These are phyloP conservation scores for Delitschia confertaspora DNA, from an alignment of 495 filamentous ascomycete species.

Conservation along the genomic window DNA sequence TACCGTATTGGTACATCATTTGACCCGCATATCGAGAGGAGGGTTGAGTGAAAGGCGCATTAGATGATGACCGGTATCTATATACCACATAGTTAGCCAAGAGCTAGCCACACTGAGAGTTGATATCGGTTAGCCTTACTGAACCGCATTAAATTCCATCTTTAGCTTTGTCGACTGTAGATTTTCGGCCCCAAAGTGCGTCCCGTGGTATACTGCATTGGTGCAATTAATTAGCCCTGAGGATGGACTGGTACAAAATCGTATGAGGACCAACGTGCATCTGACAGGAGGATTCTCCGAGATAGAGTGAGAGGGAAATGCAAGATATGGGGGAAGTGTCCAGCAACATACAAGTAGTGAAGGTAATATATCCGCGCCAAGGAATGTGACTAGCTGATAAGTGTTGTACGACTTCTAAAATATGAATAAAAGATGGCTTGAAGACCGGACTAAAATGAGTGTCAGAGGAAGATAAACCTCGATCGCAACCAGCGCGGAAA, in stretches of 20 bases:
- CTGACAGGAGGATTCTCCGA: slow-evolving; percentile 5
- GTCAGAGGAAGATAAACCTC: slow-evolving; percentile 22
- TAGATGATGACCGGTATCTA: slow-evolving; percentile 28
- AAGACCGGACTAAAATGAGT: slow-evolving; percentile 23
- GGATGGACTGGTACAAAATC: too few species aligned
- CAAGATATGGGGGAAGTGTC: slow-evolving; percentile 5
- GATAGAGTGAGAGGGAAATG: slow-evolving; percentile 11
- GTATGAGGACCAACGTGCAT: too few species aligned
- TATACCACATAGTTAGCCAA: slow-evolving; percentile 15
- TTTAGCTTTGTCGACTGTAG: slow-evolving; percentile 15
- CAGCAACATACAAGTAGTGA: slow-evolving; percentile 17
- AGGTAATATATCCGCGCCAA: slow-evolving; percentile 16
- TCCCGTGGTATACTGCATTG: slow-evolving; percentile 20
- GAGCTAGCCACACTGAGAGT: not conserved
- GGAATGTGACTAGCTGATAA: slow-evolving; percentile 29
- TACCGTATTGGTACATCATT: slow-evolving; percentile 30
- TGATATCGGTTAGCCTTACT: slow-evolving; percentile 22
- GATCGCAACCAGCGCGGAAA: slow-evolving; percentile 29
- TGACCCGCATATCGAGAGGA: slow-evolving; percentile 19
- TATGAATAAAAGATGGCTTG: slow-evolving; percentile 21
- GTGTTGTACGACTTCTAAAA: slow-evolving; percentile 15
- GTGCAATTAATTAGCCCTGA: slow-evolving; percentile 21
- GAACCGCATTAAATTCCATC: slow-evolving; percentile 34
- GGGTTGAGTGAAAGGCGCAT: slow-evolving; percentile 24
- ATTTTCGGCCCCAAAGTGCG: slow-evolving; percentile 12